A percentile compares a stretch with the other conserved stretches of the same genome.
These are phyloP conservation scores for Grigorovia humatica DNA, from an alignment of 805 yeast species.

Conservation along the genomic window DNA sequence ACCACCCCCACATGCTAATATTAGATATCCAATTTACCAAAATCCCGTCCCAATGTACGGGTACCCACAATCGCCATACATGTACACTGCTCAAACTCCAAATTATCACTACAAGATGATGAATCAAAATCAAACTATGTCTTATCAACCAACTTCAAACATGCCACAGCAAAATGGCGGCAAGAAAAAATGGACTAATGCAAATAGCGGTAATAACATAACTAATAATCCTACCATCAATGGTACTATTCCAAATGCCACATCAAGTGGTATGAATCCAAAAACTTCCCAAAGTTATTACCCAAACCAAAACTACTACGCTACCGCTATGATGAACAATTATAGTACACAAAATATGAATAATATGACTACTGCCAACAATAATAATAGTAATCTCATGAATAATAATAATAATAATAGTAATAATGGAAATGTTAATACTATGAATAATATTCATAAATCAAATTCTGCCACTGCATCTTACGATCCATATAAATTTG, in stretches of 20 bases:
- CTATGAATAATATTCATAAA: conserved; percentile 1
- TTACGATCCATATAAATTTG: conserved; percentile 20
- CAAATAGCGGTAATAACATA: conserved; percentile 2
- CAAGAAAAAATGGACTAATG: conserved; percentile 20
- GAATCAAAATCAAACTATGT: conserved; percentile 17
- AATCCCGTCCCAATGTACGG: conserved; percentile 23
- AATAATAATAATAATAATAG: neutral
- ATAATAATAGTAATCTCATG: neutral
- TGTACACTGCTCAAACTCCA: conserved; percentile 21
- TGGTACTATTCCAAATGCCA: neutral
- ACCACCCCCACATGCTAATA: conserved; percentile 22
- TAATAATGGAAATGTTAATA: neutral
- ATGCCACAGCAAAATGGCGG: conserved; percentile 8
- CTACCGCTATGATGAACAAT: neutral
- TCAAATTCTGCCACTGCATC: conserved; percentile 6
- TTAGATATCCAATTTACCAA: conserved; percentile 23
- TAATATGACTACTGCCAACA: neutral
- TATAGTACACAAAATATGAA: neutral
- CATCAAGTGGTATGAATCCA: conserved; percentile 5
- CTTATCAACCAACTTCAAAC: conserved; percentile 3
- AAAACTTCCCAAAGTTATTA: conserved; percentile 8
- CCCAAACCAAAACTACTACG: conserved; percentile 9
- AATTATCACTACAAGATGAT: conserved; percentile 22
- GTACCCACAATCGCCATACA: conserved; percentile 21
- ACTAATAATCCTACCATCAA: conserved; percentile 1